Evolutionary conservation across 164 flowering plant genomes (phyloP).

Genomic region (Houttuynia cordata): DNA sequence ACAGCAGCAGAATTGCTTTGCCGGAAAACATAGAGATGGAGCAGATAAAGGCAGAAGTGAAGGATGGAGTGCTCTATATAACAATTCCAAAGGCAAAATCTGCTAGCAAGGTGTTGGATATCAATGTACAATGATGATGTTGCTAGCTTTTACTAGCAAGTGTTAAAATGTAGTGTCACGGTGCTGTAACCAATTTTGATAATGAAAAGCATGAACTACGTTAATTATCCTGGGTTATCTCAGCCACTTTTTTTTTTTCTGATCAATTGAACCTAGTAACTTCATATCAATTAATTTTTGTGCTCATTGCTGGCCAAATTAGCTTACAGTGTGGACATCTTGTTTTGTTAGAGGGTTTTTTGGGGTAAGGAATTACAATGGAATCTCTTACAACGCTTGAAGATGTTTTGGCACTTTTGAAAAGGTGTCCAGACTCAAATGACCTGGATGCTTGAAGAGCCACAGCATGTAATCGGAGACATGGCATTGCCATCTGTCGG

Average conservation of each 20-base stretch:
- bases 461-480: constrained; percentile 94
- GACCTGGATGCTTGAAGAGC: constrained; percentile 85
- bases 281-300: too few species aligned
- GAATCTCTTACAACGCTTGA: background rate
- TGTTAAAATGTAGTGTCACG: too few species aligned
- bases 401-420: background rate
- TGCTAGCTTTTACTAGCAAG: background rate
- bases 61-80: constrained; percentile 73
- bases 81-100: constrained; percentile 44
- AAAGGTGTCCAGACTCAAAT: constrained; percentile 33
- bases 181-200: too few species aligned
- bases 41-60: constrained; percentile 71
- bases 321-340: background rate
- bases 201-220: too few species aligned
- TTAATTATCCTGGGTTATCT: too few species aligned
- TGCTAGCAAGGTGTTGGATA: constrained; percentile 33
- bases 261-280: too few species aligned
- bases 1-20: constrained; percentile 54
- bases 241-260: too few species aligned
- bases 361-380: background rate
- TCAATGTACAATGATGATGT: constrained; percentile 33
- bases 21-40: constrained; percentile 70
- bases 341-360: background rate
- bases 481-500: constrained; percentile 91
- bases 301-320: background rate